Base-by-base conservation (phyloP, 2,329 filamentous ascomycete species). In the Akanthomyces dipterigenus region DNA sequence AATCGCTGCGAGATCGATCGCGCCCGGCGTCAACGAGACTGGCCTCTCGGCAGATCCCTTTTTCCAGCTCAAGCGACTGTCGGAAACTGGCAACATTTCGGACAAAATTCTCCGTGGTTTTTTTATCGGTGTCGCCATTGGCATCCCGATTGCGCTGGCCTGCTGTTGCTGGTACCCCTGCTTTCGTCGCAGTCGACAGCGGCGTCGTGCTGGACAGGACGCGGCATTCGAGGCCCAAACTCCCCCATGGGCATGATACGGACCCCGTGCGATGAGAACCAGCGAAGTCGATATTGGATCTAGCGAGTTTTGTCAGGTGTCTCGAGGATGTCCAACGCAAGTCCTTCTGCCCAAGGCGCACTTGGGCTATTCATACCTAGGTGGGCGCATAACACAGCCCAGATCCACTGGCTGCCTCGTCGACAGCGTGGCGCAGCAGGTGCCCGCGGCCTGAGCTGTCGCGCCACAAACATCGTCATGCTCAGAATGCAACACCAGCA, bases 91-190 rank as follows among this genome's bases (percentile, higher is more conserved):
- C 20, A 14, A 28, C 9, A 14, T 24, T 18, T 31, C 40, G 16
- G 45, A 59, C 36, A 56, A 56, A 31, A 43, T 62, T 8, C 28
- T 62, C 1, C 61, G 61, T 49, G 61, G 61, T 12, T 62, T 62
- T 43, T 62, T 62, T 6, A 54, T 62, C 28, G 61, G 61, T 11
- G 26, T 59, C 61, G 55, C 49, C 14, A 58, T 62, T 24, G 61
- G 61, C 2, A 20, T 62, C 16, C 61, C 61, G 8, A 11, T 62
- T 26, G 61, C 55, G 14, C 18, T 62, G 22, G 49, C 55, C 14
- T 54, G 24, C 40, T 62, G 61, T 31, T 62, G 61, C 42, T 62
- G 61, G 61, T 62, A 59, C 20, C 61, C 61, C 3, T 62, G 61
- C 38, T 20, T 62, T 26, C 7, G n/a, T 6, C 51, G 45, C 51